Evolutionary conservation across 2,329 filamentous ascomycete genomes (phyloP), one percentile per base, ranked within the genome.

Genomic region (Aphanoascus verrucosus): DNA sequence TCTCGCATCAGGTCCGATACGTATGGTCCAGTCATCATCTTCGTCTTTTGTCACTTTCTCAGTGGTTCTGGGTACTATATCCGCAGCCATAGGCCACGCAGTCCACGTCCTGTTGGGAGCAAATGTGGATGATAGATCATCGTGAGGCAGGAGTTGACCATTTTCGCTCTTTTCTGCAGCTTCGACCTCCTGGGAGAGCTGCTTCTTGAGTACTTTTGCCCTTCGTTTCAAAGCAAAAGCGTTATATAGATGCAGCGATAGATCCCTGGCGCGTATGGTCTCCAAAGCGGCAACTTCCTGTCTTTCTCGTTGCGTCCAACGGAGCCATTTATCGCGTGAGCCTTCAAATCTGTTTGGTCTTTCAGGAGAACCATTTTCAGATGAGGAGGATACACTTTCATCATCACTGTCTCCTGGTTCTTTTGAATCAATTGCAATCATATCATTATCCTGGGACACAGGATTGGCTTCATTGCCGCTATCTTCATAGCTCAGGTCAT

Each of bases 251-350:
- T 95, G 90, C 43, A 83, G 70, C 0, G 80, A 75, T 9, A 96
- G 71, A 64, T 96, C 84, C 51, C 77, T 73, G 38, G 84, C 79
- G 35, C 80, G 75, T 14, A 82, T 65, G 44, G 80, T 76, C 55
- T 84, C 78, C 53, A 94, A 72, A 6, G 83, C 82, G 4, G 76
- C 72, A 55, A 78, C 78, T 1, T 86, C 75, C 6, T 77, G 74
- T 54, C 90, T 79, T 68, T 97, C 93, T 67, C 93, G 85, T 57
- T 85, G 82, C 14, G 86, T 94, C 85, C 95, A 93, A 68, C 91
- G 87, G 57, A 79, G 76, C 88, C 89, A 95, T 59, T 83, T 84
- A 34, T 77, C 78, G 14, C 77, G 68, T 1, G 77, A 69, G 0
- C 88, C 87, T n/a, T 67, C 73, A 76, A 85, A 94, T 56, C 81